Base-by-base conservation (phyloP, 805 yeast genomes). In the Ogataea dorogensis region DNA sequence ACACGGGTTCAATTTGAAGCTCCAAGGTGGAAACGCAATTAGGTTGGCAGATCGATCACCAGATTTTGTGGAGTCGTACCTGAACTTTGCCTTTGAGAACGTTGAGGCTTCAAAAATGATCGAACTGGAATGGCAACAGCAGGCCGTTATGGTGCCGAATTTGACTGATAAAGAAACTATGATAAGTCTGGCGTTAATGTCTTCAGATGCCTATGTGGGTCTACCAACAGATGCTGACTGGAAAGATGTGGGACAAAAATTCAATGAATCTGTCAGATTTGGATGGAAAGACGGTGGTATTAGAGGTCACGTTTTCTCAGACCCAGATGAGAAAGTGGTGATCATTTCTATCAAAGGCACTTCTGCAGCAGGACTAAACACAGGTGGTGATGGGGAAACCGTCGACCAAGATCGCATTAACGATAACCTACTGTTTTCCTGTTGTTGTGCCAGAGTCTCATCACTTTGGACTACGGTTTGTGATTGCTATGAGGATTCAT, bases 381-480 rank as follows among this genome's bases (percentile, higher is more conserved):
- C 71, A 4, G 71, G 75, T 1, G 58, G 54, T 26, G 63, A 57
- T 28, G 50, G 55, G 4, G 96, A 83, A 33, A 91, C 98, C 0
- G 81, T 84, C 0, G 76, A 71, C 0, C 79, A 77, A 41, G 98
- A 93, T 57, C 87, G 86, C 58, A 60, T 71, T 18, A 93, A 91
- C 57, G 98, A 93, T 58, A 93, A 93, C 53, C 55, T 91, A 39
- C 63, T 93, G 22, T 93, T 93, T 57, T 85, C 94, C 8, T 93
- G 98, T 59, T 93, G 98, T 59, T 93, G 98, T 64, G 98, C 96
- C 0, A 71, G 97, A 24, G 82, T 91, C 1, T 77, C 93, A 24
- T 88, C 87, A 47, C 62, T 86, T 61, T 93, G 98, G 98, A 77
- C 82, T 6, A 84, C 97, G 0, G 98, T 88, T 1, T 93, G 98